Evolutionary conservation across 768 basidiomycete genomes (phyloP), one percentile per base, ranked within the genome.

Genomic region (Macrolepiota fuliginosa): DNA sequence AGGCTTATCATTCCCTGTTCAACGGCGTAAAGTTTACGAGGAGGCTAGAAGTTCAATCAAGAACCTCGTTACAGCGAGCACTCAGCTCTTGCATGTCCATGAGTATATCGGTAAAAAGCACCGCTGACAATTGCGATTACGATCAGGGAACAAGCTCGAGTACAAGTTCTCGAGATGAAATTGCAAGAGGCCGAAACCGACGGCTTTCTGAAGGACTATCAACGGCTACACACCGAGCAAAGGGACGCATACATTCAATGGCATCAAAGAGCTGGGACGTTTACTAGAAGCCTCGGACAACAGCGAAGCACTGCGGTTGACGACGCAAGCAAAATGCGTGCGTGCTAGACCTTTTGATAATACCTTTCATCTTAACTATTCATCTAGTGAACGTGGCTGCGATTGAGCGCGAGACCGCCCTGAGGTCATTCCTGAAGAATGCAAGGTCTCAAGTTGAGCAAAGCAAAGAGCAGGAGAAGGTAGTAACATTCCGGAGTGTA

Each of bases 271-370:
- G 74, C 74, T 63, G 63, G 72, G 17, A 36, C 70, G 9, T 63
- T 73, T 12, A 46, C 76, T 7, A 69, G 75, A 29, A 72, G 76
- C 46, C 51, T 80, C 15, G 76, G 75, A 25, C 64, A 68, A 27
- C 73, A 72, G 36, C 72, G 80, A 11, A 67, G 75, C 7, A 65
- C 72, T 12, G 59, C 64, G 19, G 70, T 78, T 37, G 72, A 79
- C 42, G 64, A 69, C 45, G 77, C 76, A 32, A 77, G 75, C 59
- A 70, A 72, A 61, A 76, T 74, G 71, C 61, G 80, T 79, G 25
- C 62, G 77, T 73, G 15, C 25, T 29, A 40, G 46, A 47, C 27
- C 55, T 25, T 24, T 29, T 17, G 35, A 39, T 9, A 32, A 29
- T n/a, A 36, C 32, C 50, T 4, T 58, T 47, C 40, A 39, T 29